Percentiles rank a stretch among this genome's conserved stretches.
Conservation (phyloP, 306 rosid species). For the Cicer judaicum region DNA sequence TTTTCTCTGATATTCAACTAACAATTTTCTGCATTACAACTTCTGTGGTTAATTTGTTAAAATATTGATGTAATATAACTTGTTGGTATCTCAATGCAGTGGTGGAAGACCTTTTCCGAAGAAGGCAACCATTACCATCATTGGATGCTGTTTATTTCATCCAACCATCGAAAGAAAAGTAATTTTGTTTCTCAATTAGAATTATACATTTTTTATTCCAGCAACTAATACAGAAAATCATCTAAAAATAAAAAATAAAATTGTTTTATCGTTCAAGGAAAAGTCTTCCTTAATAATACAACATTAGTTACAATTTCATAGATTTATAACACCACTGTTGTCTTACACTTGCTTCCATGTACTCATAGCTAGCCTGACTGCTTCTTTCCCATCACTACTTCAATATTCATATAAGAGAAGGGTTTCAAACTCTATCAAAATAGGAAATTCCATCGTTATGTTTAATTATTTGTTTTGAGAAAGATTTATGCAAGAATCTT, state of each 20-base stretch:
- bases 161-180: constrained; percentile 94
- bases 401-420: too few species aligned
- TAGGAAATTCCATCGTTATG: too few species aligned
- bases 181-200: constrained; percentile 43
- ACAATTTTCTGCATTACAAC: background rate
- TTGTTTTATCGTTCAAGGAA: background rate
- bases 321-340: too few species aligned
- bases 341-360: too few species aligned
- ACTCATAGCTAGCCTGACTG: too few species aligned
- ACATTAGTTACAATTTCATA: too few species aligned
- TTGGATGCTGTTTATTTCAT: constrained; percentile 90
- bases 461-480: too few species aligned
- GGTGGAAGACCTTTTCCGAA: constrained; percentile 94
- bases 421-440: too few species aligned
- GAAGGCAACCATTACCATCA: constrained; percentile 96
- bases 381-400: too few species aligned
- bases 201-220: constrained; percentile 4
- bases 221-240: background rate
- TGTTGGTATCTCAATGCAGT: constrained; percentile 60
- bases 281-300: too few species aligned
- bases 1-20: constrained; percentile 23
- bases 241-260: constrained; percentile 12
- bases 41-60: constrained; percentile 15
- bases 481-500: too few species aligned
- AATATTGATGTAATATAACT: constrained; percentile 31